Percentiles rank a stretch among this genome's conserved stretches.
Evolutionary conservation across 2,329 filamentous ascomycete species (phyloP).

Genomic region (Ophiosphaerella narmari): DNA sequence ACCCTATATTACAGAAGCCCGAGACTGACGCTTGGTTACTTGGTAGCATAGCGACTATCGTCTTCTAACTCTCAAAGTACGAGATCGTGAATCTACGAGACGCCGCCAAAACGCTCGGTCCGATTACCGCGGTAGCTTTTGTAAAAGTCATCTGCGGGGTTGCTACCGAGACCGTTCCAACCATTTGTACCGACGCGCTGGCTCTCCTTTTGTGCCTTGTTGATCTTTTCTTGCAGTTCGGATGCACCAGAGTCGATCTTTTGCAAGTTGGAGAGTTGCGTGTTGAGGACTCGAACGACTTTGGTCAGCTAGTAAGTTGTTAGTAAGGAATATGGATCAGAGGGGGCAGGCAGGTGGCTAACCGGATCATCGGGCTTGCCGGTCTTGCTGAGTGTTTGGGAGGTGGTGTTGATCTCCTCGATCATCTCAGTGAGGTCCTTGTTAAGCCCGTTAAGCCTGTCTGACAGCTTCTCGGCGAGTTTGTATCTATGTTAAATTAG

Average conservation of each 20-base stretch:
- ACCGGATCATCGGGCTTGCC: slow-evolving; percentile 65
- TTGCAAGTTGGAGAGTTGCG: slow-evolving; percentile 88
- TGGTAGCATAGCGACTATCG: too few species aligned
- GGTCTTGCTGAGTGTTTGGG: slow-evolving; percentile 85
- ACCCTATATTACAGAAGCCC: neutral
- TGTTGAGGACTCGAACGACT: slow-evolving; percentile 93
- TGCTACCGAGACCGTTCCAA: slow-evolving; percentile 61
- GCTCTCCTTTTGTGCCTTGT: slow-evolving; percentile 78
- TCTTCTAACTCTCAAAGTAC: too few species aligned
- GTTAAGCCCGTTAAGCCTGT: slow-evolving; percentile 90
- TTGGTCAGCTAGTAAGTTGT: slow-evolving; percentile 73
- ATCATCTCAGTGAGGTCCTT: slow-evolving; percentile 95
- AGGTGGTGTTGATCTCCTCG: slow-evolving; percentile 94
- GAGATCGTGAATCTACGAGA: slow-evolving; percentile 18
- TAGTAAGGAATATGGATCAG: neutral
- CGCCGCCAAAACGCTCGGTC: slow-evolving; percentile 39
- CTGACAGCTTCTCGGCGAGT: slow-evolving; percentile 88
- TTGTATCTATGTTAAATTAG: slow-evolving; percentile 64
- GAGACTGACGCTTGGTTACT: neutral
- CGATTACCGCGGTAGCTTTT: slow-evolving; percentile 76
- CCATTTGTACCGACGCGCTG: slow-evolving; percentile 59
- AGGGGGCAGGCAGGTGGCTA: slow-evolving; percentile 6
- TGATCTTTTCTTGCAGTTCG: slow-evolving; percentile 80
- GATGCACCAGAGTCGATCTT: slow-evolving; percentile 88
- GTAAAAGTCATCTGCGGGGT: slow-evolving; percentile 87